These are phyloP conservation scores for Cinnamomum micranthum DNA, from an alignment of 164 flowering plant genomes.

Conservation along the genomic window DNA sequence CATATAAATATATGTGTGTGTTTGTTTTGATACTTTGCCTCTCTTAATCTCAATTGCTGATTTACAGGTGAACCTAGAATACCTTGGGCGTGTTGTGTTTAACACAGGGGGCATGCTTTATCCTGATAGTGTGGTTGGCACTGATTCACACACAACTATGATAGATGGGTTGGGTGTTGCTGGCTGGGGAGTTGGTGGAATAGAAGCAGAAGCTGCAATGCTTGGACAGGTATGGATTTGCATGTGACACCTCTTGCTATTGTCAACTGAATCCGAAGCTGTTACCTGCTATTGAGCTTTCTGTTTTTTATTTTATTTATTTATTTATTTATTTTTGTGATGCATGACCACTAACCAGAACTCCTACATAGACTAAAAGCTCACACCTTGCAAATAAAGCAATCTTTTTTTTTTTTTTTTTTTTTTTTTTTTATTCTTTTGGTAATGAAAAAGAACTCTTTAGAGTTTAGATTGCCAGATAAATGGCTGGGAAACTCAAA, in stretches of 20 bases:
- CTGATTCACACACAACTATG: slow-evolving; percentile 98
- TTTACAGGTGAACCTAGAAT: slow-evolving; percentile 82
- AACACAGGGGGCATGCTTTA: slow-evolving; percentile 75
- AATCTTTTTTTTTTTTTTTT: too few species aligned
- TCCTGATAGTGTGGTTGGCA: slow-evolving; percentile 97
- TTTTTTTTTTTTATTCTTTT: too few species aligned
- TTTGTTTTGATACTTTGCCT: too few species aligned
- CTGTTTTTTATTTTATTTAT: too few species aligned
- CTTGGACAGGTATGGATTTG: slow-evolving; percentile 73
- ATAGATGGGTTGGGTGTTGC: slow-evolving; percentile 97
- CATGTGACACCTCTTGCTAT: not conserved
- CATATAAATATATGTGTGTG: too few species aligned
- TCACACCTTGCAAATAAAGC: not conserved
- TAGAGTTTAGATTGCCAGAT: too few species aligned
- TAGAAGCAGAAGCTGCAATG: slow-evolving; percentile 98
- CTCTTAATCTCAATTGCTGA: not conserved
- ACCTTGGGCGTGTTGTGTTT: slow-evolving; percentile 93
- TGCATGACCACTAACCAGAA: not conserved
- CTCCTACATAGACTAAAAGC: not conserved
- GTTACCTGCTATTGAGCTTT: not conserved
- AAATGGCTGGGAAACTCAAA: too few species aligned
- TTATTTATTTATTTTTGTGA: too few species aligned
- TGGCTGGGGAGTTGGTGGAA: slow-evolving; percentile 99
- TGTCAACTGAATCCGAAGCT: not conserved
- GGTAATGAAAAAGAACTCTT: too few species aligned